These are phyloP conservation scores for Alternaria viburni DNA, from an alignment of 2,329 filamentous ascomycete species.

Conservation along the genomic window DNA sequence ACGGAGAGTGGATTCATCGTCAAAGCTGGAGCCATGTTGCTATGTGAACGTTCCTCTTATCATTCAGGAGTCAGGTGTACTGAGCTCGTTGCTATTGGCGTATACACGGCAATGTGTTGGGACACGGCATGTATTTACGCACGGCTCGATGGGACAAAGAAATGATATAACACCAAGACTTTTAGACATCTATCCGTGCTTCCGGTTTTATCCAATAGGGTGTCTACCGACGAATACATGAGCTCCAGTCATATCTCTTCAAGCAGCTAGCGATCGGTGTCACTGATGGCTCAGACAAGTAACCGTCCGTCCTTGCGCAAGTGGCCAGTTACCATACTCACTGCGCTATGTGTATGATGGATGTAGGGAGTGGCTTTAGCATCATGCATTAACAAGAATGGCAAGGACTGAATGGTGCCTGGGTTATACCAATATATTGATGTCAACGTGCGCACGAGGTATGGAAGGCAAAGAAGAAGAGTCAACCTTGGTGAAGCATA, in stretches of 20 bases:
- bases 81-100: background rate
- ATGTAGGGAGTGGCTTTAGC: fast-evolving
- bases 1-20: background rate
- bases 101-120: background rate
- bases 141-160: background rate
- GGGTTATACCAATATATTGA: fast-evolving
- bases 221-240: background rate
- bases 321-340: background rate
- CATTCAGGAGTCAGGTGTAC: background rate
- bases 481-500: background rate
- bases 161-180: background rate
- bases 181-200: background rate
- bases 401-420: background rate
- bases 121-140: background rate
- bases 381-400: background rate
- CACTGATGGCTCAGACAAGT: background rate
- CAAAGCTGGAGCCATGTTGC: background rate
- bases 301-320: background rate
- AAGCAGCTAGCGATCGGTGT: background rate
- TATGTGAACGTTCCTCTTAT: background rate
- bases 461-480: background rate
- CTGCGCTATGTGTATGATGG: background rate
- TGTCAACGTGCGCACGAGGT: background rate
- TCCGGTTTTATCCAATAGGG: background rate
- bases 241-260: background rate